Evolutionary conservation across 2,329 filamentous ascomycete species (phyloP), one percentile per base, ranked within the genome.

Genomic region (Hyphodiscus sp.): DNA sequence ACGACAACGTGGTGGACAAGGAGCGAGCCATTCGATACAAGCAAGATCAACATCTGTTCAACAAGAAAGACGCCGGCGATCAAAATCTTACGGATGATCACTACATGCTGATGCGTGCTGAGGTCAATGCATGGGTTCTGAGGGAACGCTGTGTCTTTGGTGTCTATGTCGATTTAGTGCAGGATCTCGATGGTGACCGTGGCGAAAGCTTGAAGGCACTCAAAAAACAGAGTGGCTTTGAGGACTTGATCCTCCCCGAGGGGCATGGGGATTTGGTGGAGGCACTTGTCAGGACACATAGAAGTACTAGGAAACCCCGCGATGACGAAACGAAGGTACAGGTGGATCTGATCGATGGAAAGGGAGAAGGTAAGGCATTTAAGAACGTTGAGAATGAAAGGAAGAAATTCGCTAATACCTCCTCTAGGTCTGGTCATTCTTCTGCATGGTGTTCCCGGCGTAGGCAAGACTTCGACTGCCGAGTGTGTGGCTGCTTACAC

Each of bases 391-490:
- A 26, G 23, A n/a, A n/a, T 26, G 19, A 43, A n/a, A 9, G 7
- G 41, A 43, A n/a, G 41, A 43, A n/a, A 43, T 43, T 2, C 7
- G 41, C 6, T 43, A 15, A 43, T 7, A n/a, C 7, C 16, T 20
- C 7, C 15, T 2, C 4, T 9, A 46, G 44, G 45, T 26, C 45
- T 47, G 9, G 18, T 47, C 26, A 26, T 47, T 5, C 26, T 47
- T 15, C 16, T 47, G 18, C 45, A 47, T 20, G 45, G 45, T 18
- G 19, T 19, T 16, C 45, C 45, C 9, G 45, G 45, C 16, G 45
- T 29, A 15, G 45, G 50, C 2, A 47, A 47, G 23, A 47, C 45
- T 23, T 26, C 19, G 2, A 47, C 45, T 16, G 91, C 50, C 9
- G 55, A 57, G 49, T 52, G 38, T 13, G 49, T 55, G 20, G 53